Conservation (phyloP, 352 stramenopile species). For the Pythium dissimile region DNA sequence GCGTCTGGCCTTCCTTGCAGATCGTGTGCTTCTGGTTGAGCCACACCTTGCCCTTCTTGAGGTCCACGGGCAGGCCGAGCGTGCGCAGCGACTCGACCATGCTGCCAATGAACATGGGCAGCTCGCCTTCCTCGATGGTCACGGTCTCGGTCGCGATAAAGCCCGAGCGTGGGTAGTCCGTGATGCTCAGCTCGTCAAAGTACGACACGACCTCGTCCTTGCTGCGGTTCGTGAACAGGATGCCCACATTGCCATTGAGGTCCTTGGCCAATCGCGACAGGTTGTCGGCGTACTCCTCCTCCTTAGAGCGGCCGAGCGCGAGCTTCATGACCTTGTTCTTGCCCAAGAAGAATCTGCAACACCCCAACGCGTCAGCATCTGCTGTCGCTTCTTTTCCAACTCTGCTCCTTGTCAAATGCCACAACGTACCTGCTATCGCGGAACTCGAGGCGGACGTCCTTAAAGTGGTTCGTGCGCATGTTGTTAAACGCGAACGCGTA, state of each 20-base stretch:
- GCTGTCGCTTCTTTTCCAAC: neutral
- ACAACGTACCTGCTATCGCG: constrained; percentile 80
- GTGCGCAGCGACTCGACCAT: constrained; percentile 97
- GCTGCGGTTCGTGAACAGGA: constrained; percentile 94
- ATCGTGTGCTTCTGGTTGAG: constrained; percentile 92
- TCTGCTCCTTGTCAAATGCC: neutral
- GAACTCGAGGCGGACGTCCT: constrained; percentile 97
- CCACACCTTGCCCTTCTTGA: constrained; percentile 94
- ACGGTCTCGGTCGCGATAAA: constrained; percentile 90
- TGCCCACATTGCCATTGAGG: constrained; percentile 91
- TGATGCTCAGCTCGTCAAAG: constrained; percentile 89
- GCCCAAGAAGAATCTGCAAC: constrained; percentile 95
- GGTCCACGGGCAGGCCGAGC: constrained; percentile 94
- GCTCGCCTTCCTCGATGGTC: constrained; percentile 80
- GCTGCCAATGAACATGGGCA: constrained; percentile 93
- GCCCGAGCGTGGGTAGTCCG: constrained; percentile 94
- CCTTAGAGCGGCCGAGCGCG: constrained; percentile 90
- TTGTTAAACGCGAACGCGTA: constrained; percentile 98
- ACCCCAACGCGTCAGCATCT: neutral
- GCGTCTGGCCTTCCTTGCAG: constrained; percentile 92
- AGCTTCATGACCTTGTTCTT: constrained; percentile 99
- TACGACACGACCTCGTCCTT: constrained; percentile 89
- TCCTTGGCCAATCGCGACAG: constrained; percentile 89
- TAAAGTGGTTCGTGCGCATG: constrained; percentile 98
- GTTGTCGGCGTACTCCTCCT: constrained; percentile 97